Evolutionary conservation across 2,329 filamentous ascomycete genomes (phyloP), one percentile per base, ranked within the genome.

Genomic region (Trichoderma sp.): DNA sequence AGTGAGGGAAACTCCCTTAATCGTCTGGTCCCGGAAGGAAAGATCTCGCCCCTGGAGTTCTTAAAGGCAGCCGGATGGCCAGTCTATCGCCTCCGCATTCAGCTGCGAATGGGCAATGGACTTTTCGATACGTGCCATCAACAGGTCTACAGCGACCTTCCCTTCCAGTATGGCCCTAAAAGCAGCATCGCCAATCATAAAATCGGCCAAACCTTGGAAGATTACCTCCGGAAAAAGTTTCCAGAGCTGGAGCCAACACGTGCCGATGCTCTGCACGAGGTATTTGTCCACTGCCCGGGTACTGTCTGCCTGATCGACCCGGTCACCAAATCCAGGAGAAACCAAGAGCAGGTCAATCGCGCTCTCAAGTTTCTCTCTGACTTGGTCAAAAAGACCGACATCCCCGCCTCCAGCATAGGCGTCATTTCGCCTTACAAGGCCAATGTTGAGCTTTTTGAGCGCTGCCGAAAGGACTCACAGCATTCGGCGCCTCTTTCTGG

Each of bases 241-340:
- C 66, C 68, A 14, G 24, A 5, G 4, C 24, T 63, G 14, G 1
- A 6, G 5, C n/a, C 67, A 0, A 14, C 70, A 0, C 66, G 70
- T 0, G 8, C 26, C 3, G 34, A 34, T 13, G 2, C 56, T 1
- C 59, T 74, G 0, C 13, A 14, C 1, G 70, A 73, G 4, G 11
- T 74, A 14, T 75, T 74, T 30, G 18, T 76, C 1, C 66, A 76
- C 37, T 75, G 71, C 26, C 14, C 60, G 2, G 69, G 58, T 18
- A 70, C 69, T 1, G 0, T 7, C 0, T 69, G 68, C 26, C 37
- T 52, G 2, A 26, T 43, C 0, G 63, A 74, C 14, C 4, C 13
- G 0, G 3, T 24, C 1, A 71, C 70, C 8, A 16, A 39, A 2
- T 73, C 72, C 0, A 73, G 69, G 63, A 39, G 11, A 37, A 69